Conservation (phyloP, 805 yeast genomes). For the Starmerella tilneyi region DNA sequence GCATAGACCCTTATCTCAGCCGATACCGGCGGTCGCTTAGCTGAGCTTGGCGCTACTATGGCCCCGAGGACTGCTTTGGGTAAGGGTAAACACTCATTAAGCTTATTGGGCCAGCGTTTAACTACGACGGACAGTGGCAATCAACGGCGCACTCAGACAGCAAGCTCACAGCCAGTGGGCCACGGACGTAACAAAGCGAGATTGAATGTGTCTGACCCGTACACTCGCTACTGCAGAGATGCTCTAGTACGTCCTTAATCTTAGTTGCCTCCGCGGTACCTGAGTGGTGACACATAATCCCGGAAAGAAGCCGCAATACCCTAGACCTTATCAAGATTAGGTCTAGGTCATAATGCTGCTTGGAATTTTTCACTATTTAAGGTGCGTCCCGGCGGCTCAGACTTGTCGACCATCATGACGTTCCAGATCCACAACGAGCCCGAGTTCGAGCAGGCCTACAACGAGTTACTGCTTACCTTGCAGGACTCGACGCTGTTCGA, state of each 20-base stretch:
- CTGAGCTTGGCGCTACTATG: neutral
- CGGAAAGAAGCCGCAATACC: neutral
- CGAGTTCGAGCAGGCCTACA: constrained; percentile 97
- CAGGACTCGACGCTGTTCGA: constrained; percentile 84
- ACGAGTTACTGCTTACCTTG: constrained; percentile 80
- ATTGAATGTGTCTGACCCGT: neutral
- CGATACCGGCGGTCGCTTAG: neutral
- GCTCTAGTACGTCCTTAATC: no score
- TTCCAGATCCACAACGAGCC: constrained; percentile 71
- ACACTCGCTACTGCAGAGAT: neutral
- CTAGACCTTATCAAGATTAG: constrained; percentile 6
- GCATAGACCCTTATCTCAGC: constrained; percentile 1
- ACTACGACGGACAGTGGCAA: neutral
- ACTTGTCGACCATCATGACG: constrained; percentile 35
- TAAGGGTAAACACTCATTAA: neutral
- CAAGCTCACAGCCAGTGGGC: neutral
- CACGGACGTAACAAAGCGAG: neutral
- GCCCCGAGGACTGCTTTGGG: neutral
- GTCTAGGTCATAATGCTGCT: neutral
- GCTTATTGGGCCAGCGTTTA: neutral
- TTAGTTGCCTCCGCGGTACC: no score
- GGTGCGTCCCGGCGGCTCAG: neutral
- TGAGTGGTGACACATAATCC: neutral
- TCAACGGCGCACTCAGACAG: neutral
- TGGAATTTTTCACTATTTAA: constrained; percentile 9